Conservation (phyloP, 805 yeast genomes). For the Zygosaccharomyces kombuchaensis region DNA sequence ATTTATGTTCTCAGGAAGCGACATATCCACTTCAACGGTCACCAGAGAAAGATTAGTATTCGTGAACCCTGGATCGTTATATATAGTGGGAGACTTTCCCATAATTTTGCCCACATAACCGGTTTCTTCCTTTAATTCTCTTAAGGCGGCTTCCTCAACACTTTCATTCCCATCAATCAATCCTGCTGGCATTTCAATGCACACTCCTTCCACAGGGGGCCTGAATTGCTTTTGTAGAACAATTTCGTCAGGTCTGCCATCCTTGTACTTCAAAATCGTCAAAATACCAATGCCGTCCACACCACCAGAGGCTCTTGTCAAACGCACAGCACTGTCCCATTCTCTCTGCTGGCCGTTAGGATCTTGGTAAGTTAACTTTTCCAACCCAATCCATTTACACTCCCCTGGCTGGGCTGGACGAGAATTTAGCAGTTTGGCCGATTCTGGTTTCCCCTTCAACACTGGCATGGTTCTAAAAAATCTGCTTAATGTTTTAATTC, state of each 20-base stretch:
- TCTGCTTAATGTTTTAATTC: conserved; percentile 1
- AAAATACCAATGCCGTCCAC: conserved; percentile 91
- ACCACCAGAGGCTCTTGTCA: conserved; percentile 55
- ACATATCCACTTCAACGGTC: conserved; percentile 69
- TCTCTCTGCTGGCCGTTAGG: conserved; percentile 66
- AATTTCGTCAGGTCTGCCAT: conserved; percentile 46
- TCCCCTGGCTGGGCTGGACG: conserved; percentile 38
- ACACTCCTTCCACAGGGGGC: conserved; percentile 85
- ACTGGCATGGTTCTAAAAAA: conserved; percentile 17
- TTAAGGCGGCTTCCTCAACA: conserved; percentile 70
- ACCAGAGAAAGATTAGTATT: conserved; percentile 83
- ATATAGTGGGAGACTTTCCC: conserved; percentile 46
- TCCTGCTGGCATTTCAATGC: conserved; percentile 95
- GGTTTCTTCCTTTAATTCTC: conserved; percentile 89
- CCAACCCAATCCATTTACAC: conserved; percentile 65
- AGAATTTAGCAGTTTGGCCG: conserved; percentile 32
- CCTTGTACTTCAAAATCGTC: conserved; percentile 54
- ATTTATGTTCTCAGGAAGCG: conserved; percentile 55
- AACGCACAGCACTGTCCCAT: conserved; percentile 89
- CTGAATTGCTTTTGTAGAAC: conserved; percentile 86
- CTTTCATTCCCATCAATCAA: conserved; percentile 80
- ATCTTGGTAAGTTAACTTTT: conserved; percentile 64
- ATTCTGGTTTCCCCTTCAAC: conserved; percentile 35
- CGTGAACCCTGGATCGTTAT: conserved; percentile 83
- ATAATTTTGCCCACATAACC: conserved; percentile 75